Conservation (phyloP, 441 rosid species). For the Melastoma candidum region DNA sequence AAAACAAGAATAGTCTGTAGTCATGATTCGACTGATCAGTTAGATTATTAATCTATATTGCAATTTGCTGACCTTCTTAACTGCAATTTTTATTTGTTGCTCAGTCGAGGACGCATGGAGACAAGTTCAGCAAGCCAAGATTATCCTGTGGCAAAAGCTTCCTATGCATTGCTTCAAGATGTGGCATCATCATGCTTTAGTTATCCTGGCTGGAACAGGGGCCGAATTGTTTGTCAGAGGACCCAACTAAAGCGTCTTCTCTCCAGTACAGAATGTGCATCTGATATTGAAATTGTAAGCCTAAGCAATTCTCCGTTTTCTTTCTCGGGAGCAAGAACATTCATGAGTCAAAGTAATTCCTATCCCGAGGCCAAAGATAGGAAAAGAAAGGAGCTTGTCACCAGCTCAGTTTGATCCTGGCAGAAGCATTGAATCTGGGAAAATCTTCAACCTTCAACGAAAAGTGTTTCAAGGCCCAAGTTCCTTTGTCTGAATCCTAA, state of each 20-base stretch:
- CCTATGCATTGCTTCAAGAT: constrained; percentile 55
- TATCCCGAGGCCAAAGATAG: constrained; percentile 25
- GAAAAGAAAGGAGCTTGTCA: constrained; percentile 41
- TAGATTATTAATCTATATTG: background rate
- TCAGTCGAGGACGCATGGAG: constrained; percentile 74
- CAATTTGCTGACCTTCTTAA: background rate
- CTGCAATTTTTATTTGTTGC: constrained; percentile 6
- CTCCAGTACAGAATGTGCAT: constrained; percentile 18
- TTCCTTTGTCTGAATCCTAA: no score
- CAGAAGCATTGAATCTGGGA: no score
- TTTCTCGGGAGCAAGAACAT: constrained; percentile 28
- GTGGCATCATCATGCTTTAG: constrained; percentile 56
- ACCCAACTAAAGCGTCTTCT: constrained; percentile 61
- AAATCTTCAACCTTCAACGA: no score
- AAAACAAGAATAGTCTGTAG: no score
- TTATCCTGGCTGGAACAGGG: constrained; percentile 76
- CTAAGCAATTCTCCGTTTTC: constrained; percentile 51
- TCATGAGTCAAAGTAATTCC: constrained; percentile 16
- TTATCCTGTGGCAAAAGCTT: constrained; percentile 55
- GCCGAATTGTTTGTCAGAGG: constrained; percentile 77
- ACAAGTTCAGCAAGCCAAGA: constrained; percentile 47
- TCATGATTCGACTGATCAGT: no score
- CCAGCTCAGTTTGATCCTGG: constrained; percentile 21
- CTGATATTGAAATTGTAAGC: constrained; percentile 33
- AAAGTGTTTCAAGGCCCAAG: no score